Conservation (phyloP, 352 stramenopile genomes). For the Pythium utonaiense region DNA sequence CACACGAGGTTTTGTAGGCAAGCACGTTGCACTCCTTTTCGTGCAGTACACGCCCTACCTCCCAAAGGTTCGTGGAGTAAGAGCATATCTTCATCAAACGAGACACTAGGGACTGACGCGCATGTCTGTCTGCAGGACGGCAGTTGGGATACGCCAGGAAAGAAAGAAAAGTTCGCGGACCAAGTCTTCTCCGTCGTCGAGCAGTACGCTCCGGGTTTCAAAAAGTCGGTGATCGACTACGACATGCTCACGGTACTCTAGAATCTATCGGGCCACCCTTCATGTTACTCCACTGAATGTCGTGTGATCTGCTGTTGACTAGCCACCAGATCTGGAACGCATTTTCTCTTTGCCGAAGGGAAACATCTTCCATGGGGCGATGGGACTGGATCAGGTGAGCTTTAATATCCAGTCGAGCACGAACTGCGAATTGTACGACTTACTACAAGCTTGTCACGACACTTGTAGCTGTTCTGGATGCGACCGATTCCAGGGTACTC, state of each 20-base stretch:
- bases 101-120: too few species aligned
- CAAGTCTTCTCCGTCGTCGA: conserved; percentile 87
- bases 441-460: too few species aligned
- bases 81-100: too few species aligned
- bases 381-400: conserved; percentile 83
- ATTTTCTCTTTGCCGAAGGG: conserved; percentile 85
- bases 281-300: too few species aligned
- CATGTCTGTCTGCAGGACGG: too few species aligned
- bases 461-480: conserved; percentile 86
- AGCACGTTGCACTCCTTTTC: conserved; percentile 89
- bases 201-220: conserved; percentile 85
- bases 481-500: conserved; percentile 80
- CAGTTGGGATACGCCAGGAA: conserved; percentile 67
- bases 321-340: conserved; percentile 84
- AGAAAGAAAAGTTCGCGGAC: conserved; percentile 77
- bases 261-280: too few species aligned
- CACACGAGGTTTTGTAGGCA: too few species aligned
- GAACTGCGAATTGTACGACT: not conserved
- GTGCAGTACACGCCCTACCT: conserved; percentile 90
- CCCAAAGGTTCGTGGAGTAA: conserved; percentile 58
- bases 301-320: not conserved
- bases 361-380: conserved; percentile 90
- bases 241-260: conserved; percentile 86
- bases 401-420: not conserved
- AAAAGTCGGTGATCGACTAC: conserved; percentile 72